Percentiles rank a stretch among this genome's conserved stretches.
Evolutionary conservation across 345 rosid species (phyloP).

Genomic region (Dipteronia dyeriana): DNA sequence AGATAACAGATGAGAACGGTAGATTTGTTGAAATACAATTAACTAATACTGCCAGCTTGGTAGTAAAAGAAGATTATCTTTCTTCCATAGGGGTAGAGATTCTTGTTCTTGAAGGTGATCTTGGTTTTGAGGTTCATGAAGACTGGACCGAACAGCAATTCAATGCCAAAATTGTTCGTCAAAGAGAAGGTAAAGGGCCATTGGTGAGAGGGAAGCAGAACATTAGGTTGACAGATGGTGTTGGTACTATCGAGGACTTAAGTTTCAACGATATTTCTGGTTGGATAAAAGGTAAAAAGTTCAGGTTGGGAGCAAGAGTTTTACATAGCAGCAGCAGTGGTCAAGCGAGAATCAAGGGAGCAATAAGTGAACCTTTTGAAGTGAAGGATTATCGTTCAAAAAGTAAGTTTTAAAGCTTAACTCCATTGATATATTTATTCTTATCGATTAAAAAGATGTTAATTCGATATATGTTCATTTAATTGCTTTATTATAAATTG

Average conservation of each 20-base stretch:
- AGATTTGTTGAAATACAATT: conserved; percentile 44
- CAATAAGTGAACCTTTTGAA: conserved; percentile 56
- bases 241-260: conserved; percentile 40
- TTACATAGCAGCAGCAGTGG: conserved; percentile 28
- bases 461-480: no score
- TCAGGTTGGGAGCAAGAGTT: conserved; percentile 67
- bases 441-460: no score
- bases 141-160: conserved; percentile 31
- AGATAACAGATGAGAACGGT: conserved; percentile 46
- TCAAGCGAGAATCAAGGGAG: conserved; percentile 53
- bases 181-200: conserved; percentile 70
- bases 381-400: conserved; percentile 66
- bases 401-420: neutral
- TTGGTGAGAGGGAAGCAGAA: conserved; percentile 59
- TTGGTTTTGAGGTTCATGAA: conserved; percentile 38
- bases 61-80: conserved; percentile 33
- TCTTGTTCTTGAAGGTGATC: conserved; percentile 63
- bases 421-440: no score
- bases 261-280: conserved; percentile 54
- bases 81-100: conserved; percentile 43
- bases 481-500: no score
- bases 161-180: conserved; percentile 41
- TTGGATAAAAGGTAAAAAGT: conserved; percentile 42
- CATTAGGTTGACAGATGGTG: conserved; percentile 47
- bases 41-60: conserved; percentile 37